phyloP scores from a whole-genome alignment of 331 rosid genomes.

The Rhamnella rubrinervis region DNA sequence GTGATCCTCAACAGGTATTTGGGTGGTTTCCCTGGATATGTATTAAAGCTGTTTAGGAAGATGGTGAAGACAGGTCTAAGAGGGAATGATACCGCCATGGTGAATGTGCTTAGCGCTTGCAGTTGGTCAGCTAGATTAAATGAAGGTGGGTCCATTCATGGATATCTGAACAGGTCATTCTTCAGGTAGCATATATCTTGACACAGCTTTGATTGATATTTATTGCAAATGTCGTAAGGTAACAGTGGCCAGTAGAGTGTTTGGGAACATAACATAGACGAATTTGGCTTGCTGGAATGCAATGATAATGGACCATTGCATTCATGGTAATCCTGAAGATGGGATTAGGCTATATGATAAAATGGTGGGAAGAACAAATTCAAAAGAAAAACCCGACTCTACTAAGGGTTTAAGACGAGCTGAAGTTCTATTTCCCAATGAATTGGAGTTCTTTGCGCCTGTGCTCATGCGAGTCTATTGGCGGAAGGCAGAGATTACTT shows the following conservation, averaged over 20 bases:
- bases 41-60: slow-evolving; percentile 59
- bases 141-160: slow-evolving; percentile 74
- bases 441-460: slow-evolving; percentile 67
- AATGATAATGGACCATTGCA: slow-evolving; percentile 67
- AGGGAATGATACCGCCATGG: slow-evolving; percentile 55
- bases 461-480: slow-evolving; percentile 59
- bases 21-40: slow-evolving; percentile 61
- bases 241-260: slow-evolving; percentile 38
- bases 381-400: slow-evolving; percentile 21
- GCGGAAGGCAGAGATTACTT: slow-evolving; percentile 51
- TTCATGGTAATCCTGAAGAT: slow-evolving; percentile 56
- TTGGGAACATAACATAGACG: slow-evolving; percentile 36
- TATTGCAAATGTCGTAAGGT: slow-evolving; percentile 60
- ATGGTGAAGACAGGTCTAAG: slow-evolving; percentile 50
- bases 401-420: slow-evolving; percentile 5
- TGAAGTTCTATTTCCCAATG: slow-evolving; percentile 45
- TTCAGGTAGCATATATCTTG: slow-evolving; percentile 34
- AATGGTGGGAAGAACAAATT: slow-evolving; percentile 38
- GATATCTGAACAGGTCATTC: slow-evolving; percentile 37
- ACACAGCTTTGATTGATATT: slow-evolving; percentile 68
- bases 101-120: slow-evolving; percentile 51
- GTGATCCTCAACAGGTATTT: slow-evolving; percentile 2
- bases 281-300: slow-evolving; percentile 51
- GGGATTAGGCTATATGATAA: slow-evolving; percentile 49
- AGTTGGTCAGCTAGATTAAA: slow-evolving; percentile 55